Evolutionary conservation across 352 stramenopile genomes (phyloP).

Genomic region (Pythium monospermum): DNA sequence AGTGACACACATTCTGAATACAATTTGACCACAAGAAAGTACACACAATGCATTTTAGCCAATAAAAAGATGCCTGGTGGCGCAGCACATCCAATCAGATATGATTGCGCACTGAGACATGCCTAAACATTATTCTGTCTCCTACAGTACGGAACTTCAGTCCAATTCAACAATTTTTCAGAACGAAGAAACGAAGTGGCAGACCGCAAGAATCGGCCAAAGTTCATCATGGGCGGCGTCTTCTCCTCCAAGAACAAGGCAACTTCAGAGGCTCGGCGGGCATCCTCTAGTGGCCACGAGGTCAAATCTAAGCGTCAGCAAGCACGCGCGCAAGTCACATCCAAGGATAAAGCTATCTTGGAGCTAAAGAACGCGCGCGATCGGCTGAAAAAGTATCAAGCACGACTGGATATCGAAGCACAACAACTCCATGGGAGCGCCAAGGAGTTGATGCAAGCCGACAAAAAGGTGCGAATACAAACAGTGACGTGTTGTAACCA

Average conservation of each 20-base stretch:
- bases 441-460: conserved; percentile 63
- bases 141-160: no score
- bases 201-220: neutral
- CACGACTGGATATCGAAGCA: conserved; percentile 73
- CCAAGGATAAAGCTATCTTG: conserved; percentile 85
- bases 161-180: no score
- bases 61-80: no score
- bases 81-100: neutral
- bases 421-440: conserved; percentile 76
- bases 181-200: neutral
- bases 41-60: no score
- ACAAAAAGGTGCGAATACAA: conserved; percentile 60
- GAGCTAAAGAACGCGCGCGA: conserved; percentile 90
- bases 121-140: no score
- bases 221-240: conserved; percentile 35
- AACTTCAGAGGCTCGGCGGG: conserved; percentile 6
- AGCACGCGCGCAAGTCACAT: conserved; percentile 64
- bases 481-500: no score
- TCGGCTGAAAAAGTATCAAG: conserved; percentile 79
- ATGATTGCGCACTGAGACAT: no score
- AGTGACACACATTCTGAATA: no score
- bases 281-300: neutral
- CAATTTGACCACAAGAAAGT: no score
- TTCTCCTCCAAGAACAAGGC: conserved; percentile 55
- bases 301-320: conserved; percentile 21